Base-by-base conservation (phyloP, 2,329 filamentous ascomycete genomes). In the Albifimbria verrucaria region DNA sequence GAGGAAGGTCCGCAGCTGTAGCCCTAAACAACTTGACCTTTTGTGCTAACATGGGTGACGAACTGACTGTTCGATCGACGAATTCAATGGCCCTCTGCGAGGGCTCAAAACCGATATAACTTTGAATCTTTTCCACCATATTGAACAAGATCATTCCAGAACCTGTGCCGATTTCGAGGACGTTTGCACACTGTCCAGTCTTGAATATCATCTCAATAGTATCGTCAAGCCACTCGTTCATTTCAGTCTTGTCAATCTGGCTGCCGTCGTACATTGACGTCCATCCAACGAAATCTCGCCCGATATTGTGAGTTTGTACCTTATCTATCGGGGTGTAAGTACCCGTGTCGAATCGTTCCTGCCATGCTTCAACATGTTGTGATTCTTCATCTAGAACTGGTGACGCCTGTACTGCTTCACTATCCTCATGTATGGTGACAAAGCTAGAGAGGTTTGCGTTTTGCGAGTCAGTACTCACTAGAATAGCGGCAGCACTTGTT, bases 161-260 rank as follows among this genome's bases (percentile, higher is more conserved):
- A 12, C 58, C 58, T 9, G 58, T 54, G 7, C 58, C 58, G 20
- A 60, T 48, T 25, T 60, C 58, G 10, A 60, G 50, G 5, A 57
- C 49, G 21, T 48, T 26, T 23, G 26, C n/a, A 22, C 11, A 10
- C 2, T n/a, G 10, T 11, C 41, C 17, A 10, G n/a, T 20, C 12
- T n/a, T 22, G 17, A 43, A 10, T 3, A 51, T 43, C 7, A 23
- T 28, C 4, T n/a, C 12, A 7, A 51, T 52, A n/a, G 50, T 48
- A 15, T 52, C 50, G 23, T 52, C 25, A 10, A 52, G 50, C 50
- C 50, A 52, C 18, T 52, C 50, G 32, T 52, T 52, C 50, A 52
- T 48, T 15, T 46, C 41, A 18, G 10, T 22, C n/a, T 23, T 17
- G 20, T 36, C 25, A 39, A 52, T 47, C 12, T 52, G 17, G 9